Percentiles rank a stretch among this genome's conserved stretches.
phyloP scores from a whole-genome alignment of 306 rosid species.

The Purshia tridentata region DNA sequence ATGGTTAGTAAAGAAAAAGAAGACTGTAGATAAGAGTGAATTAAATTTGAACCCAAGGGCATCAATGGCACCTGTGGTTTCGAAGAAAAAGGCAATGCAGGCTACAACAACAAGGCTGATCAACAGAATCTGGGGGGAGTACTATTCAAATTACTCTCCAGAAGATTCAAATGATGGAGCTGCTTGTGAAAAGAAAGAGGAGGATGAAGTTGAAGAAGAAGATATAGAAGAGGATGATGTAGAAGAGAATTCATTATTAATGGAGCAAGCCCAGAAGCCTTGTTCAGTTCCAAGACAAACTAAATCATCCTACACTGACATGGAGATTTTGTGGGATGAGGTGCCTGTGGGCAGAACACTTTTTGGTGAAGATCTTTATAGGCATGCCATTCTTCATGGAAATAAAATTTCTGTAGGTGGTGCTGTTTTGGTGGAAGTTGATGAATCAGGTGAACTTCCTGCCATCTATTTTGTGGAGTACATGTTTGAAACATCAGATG shows the following conservation, averaged over 20 bases:
- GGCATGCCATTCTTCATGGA: conserved; percentile 53
- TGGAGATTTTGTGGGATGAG: conserved; percentile 66
- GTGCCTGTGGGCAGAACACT: conserved; percentile 51
- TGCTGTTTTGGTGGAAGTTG: conserved; percentile 65
- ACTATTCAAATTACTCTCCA: conserved; percentile 73
- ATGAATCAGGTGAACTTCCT: conserved; percentile 50
- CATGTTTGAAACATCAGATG: conserved; percentile 67
- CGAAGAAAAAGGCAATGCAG: conserved; percentile 81
- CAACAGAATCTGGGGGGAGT: conserved; percentile 91
- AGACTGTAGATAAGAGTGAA: conserved; percentile 45
- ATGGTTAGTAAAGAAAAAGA: conserved; percentile 77
- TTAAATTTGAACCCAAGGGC: conserved; percentile 87
- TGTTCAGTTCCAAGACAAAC: conserved; percentile 38
- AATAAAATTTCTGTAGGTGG: conserved; percentile 63
- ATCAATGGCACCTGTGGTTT: conserved; percentile 59
- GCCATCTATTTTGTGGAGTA: conserved; percentile 69
- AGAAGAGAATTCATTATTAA: conserved; percentile 46
- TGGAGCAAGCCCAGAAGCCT: conserved; percentile 43
- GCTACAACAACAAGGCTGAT: conserved; percentile 86
- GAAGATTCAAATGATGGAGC: conserved; percentile 52
- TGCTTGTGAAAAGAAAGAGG: conserved; percentile 50
- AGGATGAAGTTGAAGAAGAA: conserved; percentile 74
- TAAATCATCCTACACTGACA: conserved; percentile 33
- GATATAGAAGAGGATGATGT: conserved; percentile 65
- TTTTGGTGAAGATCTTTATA: conserved; percentile 56